Conservation (phyloP, 2,329 filamentous ascomycete species). For the Penicillium expansum region DNA sequence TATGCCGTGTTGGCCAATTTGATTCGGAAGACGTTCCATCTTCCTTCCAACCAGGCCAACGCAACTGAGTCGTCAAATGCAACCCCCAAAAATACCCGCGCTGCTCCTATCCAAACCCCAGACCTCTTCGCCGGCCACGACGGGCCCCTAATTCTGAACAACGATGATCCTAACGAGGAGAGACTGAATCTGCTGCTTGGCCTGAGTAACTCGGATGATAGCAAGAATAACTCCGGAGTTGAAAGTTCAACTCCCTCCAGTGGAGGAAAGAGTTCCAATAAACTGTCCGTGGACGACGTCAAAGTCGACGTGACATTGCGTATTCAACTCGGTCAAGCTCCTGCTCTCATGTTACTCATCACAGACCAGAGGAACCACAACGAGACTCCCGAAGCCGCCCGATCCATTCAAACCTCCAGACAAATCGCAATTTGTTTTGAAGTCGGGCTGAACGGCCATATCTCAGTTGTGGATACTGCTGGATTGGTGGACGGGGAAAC, state of each 20-base stretch:
- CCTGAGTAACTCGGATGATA: conserved; percentile 5
- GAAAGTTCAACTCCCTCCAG: conserved; percentile 1
- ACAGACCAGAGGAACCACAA: conserved; percentile 22
- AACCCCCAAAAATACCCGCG: conserved; percentile 3
- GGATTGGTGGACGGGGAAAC: conserved; percentile 31
- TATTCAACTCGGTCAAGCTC: conserved; percentile 39
- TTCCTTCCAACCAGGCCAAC: conserved; percentile 15
- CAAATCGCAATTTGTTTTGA: conserved; percentile 39
- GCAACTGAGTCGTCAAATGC: conserved; percentile 6
- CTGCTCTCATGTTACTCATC: conserved; percentile 40
- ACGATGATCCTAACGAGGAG: conserved; percentile 42
- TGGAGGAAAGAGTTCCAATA: not conserved
- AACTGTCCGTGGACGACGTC: conserved; percentile 23
- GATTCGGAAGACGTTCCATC: conserved; percentile 36
- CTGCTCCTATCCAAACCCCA: conserved; percentile 7
- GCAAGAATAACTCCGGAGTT: not conserved
- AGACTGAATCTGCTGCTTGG: conserved; percentile 58
- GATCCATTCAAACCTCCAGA: not conserved
- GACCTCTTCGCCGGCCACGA: conserved; percentile 16
- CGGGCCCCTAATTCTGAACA: conserved; percentile 36
- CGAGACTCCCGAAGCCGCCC: conserved; percentile 12
- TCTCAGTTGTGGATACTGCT: conserved; percentile 39
- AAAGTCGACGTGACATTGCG: conserved; percentile 41
- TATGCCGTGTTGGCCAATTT: conserved; percentile 44
- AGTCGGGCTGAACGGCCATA: conserved; percentile 41